These are phyloP conservation scores for Exophiala sp. DNA, from an alignment of 2,329 filamentous ascomycete species.

Conservation along the genomic window DNA sequence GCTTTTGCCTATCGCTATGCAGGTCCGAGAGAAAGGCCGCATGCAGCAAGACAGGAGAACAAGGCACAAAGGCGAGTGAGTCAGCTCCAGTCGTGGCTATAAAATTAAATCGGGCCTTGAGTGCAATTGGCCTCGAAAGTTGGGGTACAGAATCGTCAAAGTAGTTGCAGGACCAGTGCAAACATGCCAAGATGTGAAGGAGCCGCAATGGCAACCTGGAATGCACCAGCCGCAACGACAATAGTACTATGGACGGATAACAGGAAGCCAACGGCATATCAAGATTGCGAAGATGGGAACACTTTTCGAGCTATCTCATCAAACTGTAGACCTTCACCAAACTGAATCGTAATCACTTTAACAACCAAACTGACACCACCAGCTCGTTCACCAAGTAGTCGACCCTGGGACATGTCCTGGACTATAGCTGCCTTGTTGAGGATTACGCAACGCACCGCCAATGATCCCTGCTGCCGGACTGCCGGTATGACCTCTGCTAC, in stretches of 20 bases:
- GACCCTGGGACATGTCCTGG: slow-evolving; percentile 25
- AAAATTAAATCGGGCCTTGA: slow-evolving; percentile 1
- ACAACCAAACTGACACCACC: neutral
- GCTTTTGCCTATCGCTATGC: neutral
- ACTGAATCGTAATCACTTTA: neutral
- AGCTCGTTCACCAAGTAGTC: slow-evolving; percentile 5
- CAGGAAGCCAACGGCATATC: neutral
- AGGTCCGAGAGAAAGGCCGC: slow-evolving; percentile 4
- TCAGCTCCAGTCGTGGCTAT: neutral
- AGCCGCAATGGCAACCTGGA: neutral
- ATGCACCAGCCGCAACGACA: too few relatives aligned
- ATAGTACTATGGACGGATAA: too few relatives aligned
- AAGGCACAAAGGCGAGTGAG: neutral
- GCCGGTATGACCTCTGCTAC: slow-evolving; percentile 27
- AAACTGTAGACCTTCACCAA: neutral
- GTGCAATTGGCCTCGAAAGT: neutral
- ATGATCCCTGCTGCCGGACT: slow-evolving; percentile 27
- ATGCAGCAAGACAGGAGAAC: neutral
- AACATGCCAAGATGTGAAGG: too few relatives aligned
- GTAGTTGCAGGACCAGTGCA: too few relatives aligned
- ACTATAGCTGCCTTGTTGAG: slow-evolving; percentile 25
- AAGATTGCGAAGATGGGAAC: neutral
- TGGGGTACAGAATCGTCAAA: too few relatives aligned
- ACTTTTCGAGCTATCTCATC: neutral
- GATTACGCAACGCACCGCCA: slow-evolving; percentile 23